Evolutionary conservation across 768 basidiomycete genomes (phyloP), one percentile per base, ranked within the genome.

Genomic region (Rubroboletus pulcherrimus): DNA sequence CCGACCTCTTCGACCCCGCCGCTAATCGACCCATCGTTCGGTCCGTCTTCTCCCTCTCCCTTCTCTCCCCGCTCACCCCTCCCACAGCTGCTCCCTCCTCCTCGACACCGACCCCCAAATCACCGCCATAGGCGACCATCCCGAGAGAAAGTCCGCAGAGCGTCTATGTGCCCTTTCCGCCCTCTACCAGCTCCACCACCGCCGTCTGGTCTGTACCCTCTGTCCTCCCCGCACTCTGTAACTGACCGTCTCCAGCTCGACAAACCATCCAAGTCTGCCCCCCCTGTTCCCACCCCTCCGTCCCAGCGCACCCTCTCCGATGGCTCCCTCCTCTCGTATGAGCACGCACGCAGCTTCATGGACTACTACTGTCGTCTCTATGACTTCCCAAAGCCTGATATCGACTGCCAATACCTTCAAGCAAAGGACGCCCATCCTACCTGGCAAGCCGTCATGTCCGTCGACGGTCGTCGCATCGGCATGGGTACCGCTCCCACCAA

Each of bases 341-440:
- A 91, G 49, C 80, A 80, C 49, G 92, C 93, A 4, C 83, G 87
- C 47, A 83, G 81, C 56, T 98, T 98, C 76, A 94, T 97, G 87
- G 94, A 95, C 59, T 98, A 89, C 69, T 98, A 98, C 64, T 96
- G 93, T 67, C 81, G 84, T 43, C 78, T 84, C 35, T 97, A 84
- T 68, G 74, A 75, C 26, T 94, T 94, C 64, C 76, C 79, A 10
- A 82, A 81, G 58, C 91, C 92, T 3, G 87, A 89, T 47, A 72
- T 96, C 56, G 77, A 78, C 14, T 87, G 80, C 56, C 71, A 74
- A 1, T 75, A 76, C 40, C 42, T 63, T 39, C 72, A 50, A 2
- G 24, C 67, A 19, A 63, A 65, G 26, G 50, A 64, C 53, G 12
- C 40, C 21, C 57, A 63, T 34, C 59, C 67, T 41, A 15, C 53